Evolutionary conservation across 2,329 filamentous ascomycete genomes (phyloP).

Genomic region (Diaporthe australafricana): DNA sequence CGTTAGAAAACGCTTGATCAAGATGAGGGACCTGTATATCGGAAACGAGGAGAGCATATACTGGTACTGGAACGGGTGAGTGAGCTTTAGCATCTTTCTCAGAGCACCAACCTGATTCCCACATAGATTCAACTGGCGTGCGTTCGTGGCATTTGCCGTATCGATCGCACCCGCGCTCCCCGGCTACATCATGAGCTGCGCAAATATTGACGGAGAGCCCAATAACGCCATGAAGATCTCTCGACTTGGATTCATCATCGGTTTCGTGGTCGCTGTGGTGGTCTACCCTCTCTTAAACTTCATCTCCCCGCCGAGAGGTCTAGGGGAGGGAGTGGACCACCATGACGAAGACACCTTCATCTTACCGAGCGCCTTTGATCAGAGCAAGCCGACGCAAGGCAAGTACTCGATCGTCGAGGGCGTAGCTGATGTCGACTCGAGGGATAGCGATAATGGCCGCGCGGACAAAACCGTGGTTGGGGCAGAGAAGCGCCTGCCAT

Average conservation of each 20-base stretch:
- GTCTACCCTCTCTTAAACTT: slow-evolving; percentile 22
- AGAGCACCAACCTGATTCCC: not conserved
- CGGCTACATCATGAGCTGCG: slow-evolving; percentile 32
- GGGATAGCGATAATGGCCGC: slow-evolving; percentile 5
- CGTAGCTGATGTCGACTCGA: slow-evolving; percentile 3
- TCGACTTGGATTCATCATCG: slow-evolving; percentile 27
- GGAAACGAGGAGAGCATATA: slow-evolving; percentile 40
- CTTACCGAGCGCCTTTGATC: slow-evolving; percentile 28
- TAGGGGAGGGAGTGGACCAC: slow-evolving; percentile 23
- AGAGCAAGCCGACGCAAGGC: slow-evolving; percentile 24
- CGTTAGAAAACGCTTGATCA: slow-evolving; percentile 38
- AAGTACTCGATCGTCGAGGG: slow-evolving; percentile 23
- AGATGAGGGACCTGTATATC: slow-evolving; percentile 40
- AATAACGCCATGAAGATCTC: slow-evolving; percentile 30
- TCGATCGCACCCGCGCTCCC: slow-evolving; percentile 30
- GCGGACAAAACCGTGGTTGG: not conserved
- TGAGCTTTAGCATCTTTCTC: not conserved
- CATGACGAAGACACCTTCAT: slow-evolving; percentile 29
- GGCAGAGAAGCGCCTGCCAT: not conserved
- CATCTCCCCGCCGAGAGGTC: slow-evolving; percentile 24
- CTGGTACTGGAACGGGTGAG: slow-evolving; percentile 36
- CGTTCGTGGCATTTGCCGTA: slow-evolving; percentile 35
- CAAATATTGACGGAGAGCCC: slow-evolving; percentile 21
- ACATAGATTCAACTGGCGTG: slow-evolving; percentile 37
- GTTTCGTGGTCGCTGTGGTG: slow-evolving; percentile 19